Base-by-base conservation (phyloP, 306 rosid genomes). In the Cucurbita ficifolia region DNA sequence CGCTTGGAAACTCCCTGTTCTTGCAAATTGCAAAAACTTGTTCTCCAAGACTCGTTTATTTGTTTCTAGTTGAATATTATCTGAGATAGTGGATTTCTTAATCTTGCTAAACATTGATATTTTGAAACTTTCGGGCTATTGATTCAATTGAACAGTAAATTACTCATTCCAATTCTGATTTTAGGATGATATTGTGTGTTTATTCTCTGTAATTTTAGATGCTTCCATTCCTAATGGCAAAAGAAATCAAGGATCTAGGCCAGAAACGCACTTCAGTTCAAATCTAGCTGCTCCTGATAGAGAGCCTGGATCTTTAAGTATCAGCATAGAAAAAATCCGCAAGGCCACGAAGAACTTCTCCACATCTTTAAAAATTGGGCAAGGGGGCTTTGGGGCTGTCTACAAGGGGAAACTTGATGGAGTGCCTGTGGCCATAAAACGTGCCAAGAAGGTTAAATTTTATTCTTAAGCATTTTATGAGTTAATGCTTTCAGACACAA, bases 321-420 rank as follows among this genome's bases (percentile, higher is more conserved):
- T 86, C 84, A 86, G 86, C 61, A 78, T 89, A 80, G 90, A 91
- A 53, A 92, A 88, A 82, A 86, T 95, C 73, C 52, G 77, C 54
- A 83, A 67, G 80, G 96, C 82, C 78, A 95, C 99, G 1, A 89
- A 79, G 74, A 95, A 85, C 68, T 95, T 95, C 85, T 91, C 97
- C 18, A 87, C 96, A 10, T 71, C 97, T 69, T 78, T 75, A 42
- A 91, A 91, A 87, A 84, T 95, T 64, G 99, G 99, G 57, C 99
- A 89, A 85, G 99, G 99, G 29, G 99, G 99, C 72, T 95, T 95
- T 55, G 99, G 99, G 58, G 77, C 93, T 8, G 96, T 95, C 42
- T 95, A 86, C 81, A 91, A 80, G 83, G 97, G 92, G 13, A 91
- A 79, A 76, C 96, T 95, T 6, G 73, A 89, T 76, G 99, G 99